phyloP scores from a whole-genome alignment of 129 eudicot species.

The Artemisia annua region DNA sequence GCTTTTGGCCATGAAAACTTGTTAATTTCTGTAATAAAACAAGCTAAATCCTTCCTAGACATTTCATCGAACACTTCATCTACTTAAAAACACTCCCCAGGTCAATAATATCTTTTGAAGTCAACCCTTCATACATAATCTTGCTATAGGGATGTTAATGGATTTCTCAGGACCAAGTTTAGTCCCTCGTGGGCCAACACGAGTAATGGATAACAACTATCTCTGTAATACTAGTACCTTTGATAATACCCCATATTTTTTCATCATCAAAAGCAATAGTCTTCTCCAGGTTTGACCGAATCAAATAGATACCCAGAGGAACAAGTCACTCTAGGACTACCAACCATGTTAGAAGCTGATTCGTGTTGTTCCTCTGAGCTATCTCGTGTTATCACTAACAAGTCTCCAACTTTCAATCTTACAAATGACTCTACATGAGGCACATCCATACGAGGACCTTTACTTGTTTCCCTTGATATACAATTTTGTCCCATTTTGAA shows the following conservation, averaged over 20 bases:
- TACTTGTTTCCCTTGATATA: slow-evolving; percentile 45
- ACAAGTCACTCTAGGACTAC: slow-evolving; percentile 58
- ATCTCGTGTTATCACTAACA: slow-evolving; percentile 63
- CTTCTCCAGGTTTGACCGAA: slow-evolving; percentile 83
- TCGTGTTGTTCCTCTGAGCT: slow-evolving; percentile 39
- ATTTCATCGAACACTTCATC: slow-evolving; percentile 52
- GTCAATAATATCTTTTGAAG: slow-evolving; percentile 75
- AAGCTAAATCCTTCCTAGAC: slow-evolving; percentile 58
- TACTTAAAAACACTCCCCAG: slow-evolving; percentile 55
- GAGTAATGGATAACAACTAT: slow-evolving; percentile 70
- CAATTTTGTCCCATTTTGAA: slow-evolving; percentile 51
- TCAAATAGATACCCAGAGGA: slow-evolving; percentile 76
- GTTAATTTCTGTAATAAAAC: slow-evolving; percentile 52
- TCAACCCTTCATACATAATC: slow-evolving; percentile 68
- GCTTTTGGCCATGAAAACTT: slow-evolving; percentile 78
- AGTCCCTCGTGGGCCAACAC: slow-evolving; percentile 60
- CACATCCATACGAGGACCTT: slow-evolving; percentile 41
- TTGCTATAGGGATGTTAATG: slow-evolving; percentile 74
- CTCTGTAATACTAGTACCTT: slow-evolving; percentile 67
- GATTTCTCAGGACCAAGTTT: slow-evolving; percentile 80
- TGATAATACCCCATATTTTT: slow-evolving; percentile 75
- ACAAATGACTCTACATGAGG: slow-evolving; percentile 59
- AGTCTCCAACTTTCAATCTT: slow-evolving; percentile 63
- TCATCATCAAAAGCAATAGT: slow-evolving; percentile 82
- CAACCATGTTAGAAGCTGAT: slow-evolving; percentile 28